Evolutionary conservation across 2,329 filamentous ascomycete genomes (phyloP), one percentile per base, ranked within the genome.

Genomic region (Aureobasidium sp.): DNA sequence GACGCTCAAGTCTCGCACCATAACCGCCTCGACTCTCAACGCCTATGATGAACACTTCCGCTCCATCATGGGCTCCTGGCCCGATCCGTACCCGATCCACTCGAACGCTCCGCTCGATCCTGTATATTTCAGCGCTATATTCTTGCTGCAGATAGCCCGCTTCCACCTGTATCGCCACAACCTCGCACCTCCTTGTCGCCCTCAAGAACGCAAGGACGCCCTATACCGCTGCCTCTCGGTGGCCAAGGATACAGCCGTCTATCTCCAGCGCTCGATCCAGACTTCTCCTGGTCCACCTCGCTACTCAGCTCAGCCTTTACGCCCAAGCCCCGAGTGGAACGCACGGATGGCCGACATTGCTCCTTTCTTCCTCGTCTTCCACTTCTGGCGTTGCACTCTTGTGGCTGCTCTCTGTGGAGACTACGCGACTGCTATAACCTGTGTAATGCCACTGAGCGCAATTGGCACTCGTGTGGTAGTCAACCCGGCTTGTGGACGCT

Each of bases 111-210:
- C 85, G 8, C 79, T 97, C 45, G 87, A 94, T 63, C 86, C 90
- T 9, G 82, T 86, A 58, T 85, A 88, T 44, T 79, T 97, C 15
- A 84, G 86, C 29, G 89, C 91, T 0, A 79, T 95, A 9, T 82
- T 89, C 35, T 87, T 90, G 69, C 82, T 97, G 9, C 87, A 96
- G 64, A 89, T 90, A 64, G 87, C 88, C 17, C 87, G 91, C n/a
- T 82, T 97, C 33, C 79, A 94, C 40, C 82, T 99, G 9, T 90
- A 96, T 73, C 85, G 94, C 45, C 91, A 96, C 69, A 97, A 97
- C 69, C 80, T 97, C 9, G 86, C 86, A 0, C 89, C 91, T 0
- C 79, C 79, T 11, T 91, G 88, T 69, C 81, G 86, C 0, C 73
- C 78, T 1, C 81, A 87, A 35, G 83, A 87, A 45, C 84, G 93